Evolutionary conservation across 1,284 basidiomycete genomes (phyloP).

Genomic region (Jaminaea rosea): DNA sequence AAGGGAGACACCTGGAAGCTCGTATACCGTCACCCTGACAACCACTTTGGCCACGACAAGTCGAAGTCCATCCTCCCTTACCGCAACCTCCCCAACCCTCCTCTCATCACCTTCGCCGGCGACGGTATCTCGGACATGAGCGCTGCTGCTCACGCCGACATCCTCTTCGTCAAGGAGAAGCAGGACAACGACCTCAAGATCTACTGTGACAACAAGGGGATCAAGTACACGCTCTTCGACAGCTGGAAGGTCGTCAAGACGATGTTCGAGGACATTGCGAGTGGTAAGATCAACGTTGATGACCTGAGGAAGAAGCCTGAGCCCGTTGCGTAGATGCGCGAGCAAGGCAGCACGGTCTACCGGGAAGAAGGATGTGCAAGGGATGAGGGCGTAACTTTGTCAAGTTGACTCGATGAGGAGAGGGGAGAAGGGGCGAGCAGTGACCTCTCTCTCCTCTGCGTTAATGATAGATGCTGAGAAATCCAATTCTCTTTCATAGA

Average conservation of each 20-base stretch:
- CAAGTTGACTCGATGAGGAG: too few species aligned
- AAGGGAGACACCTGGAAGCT: constrained; percentile 42
- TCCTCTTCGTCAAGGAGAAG: constrained; percentile 46
- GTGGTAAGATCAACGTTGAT: constrained; percentile 22
- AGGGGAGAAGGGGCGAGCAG: too few species aligned
- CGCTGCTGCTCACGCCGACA: constrained; percentile 44
- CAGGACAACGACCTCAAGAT: constrained; percentile 44
- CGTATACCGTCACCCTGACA: constrained; percentile 44
- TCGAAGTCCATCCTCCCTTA: constrained; percentile 41
- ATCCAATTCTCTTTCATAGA: too few species aligned
- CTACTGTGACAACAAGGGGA: constrained; percentile 41
- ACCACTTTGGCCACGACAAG: constrained; percentile 46
- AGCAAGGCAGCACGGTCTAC: too few species aligned
- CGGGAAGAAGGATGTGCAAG: too few species aligned
- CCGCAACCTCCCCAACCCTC: constrained; percentile 38
- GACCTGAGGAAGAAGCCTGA: constrained; percentile 10
- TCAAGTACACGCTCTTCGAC: constrained; percentile 42
- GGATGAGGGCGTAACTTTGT: too few species aligned
- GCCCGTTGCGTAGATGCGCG: too few species aligned
- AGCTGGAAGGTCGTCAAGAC: constrained; percentile 42
- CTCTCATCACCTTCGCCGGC: constrained; percentile 45
- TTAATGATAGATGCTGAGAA: too few species aligned
- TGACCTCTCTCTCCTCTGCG: too few species aligned
- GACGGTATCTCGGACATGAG: constrained; percentile 47
- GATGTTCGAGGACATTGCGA: constrained; percentile 31